Evolutionary conservation across 129 eudicot species (phyloP).

Genomic region (Heracleum sosnowskyi): DNA sequence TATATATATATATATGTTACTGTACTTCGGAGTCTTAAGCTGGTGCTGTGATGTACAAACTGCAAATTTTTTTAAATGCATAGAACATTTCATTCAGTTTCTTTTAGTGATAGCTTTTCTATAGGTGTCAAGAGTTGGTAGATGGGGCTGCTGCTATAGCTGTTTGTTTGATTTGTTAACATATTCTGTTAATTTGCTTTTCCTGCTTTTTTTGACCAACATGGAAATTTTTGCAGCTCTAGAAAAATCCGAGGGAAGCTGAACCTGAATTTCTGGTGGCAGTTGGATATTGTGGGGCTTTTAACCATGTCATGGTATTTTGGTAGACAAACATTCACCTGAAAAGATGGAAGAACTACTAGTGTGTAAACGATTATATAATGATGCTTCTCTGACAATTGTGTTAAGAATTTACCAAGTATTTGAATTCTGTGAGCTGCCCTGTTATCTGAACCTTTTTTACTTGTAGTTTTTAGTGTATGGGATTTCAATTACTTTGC

Average conservation of each 20-base stretch:
- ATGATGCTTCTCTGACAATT: neutral
- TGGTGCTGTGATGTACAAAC: neutral
- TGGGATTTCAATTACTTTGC: neutral
- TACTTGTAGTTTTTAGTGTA: neutral
- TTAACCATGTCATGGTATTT: neutral
- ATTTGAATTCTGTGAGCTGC: neutral
- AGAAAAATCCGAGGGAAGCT: constrained; percentile 84
- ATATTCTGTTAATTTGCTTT: neutral
- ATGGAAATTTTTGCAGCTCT: constrained; percentile 43
- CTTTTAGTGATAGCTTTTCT: neutral
- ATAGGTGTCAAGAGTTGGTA: neutral
- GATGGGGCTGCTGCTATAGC: neutral
- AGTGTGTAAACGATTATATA: neutral
- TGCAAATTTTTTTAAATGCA: neutral
- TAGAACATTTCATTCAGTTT: neutral
- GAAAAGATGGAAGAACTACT: neutral
- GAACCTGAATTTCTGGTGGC: constrained; percentile 14
- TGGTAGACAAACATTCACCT: neutral
- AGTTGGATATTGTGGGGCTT: neutral
- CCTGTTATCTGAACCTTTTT: neutral
- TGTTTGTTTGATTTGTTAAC: neutral
- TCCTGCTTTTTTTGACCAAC: neutral
- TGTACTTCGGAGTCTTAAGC: neutral
- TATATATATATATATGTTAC: too few species aligned
- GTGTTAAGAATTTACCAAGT: neutral